Percentiles rank a stretch among this genome's conserved stretches.
Conservation (phyloP, 306 rosid species). For the Malus asiatica region DNA sequence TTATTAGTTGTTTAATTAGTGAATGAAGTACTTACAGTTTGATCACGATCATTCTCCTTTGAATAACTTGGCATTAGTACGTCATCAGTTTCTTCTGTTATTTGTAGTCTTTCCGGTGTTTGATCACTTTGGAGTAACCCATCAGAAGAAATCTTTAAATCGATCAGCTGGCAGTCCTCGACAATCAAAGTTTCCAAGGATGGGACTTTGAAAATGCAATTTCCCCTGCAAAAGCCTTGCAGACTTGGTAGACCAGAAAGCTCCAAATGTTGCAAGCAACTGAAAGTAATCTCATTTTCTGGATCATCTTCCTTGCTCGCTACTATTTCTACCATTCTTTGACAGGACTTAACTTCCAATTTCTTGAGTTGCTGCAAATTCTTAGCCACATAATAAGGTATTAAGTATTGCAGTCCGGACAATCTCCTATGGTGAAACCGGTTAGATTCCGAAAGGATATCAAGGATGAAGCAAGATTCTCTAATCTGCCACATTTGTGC, state of each 20-base stretch:
- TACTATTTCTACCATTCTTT: not conserved
- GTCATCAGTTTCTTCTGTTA: too few species aligned
- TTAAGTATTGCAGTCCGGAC: not conserved
- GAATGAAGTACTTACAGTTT: too few species aligned
- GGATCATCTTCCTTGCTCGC: not conserved
- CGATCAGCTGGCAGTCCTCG: not conserved
- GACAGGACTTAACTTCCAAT: accelerated
- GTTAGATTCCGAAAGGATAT: too few species aligned
- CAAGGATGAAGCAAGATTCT: too few species aligned
- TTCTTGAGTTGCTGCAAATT: not conserved
- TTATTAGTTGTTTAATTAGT: too few species aligned
- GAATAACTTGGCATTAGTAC: too few species aligned
- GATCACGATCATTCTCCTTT: too few species aligned
- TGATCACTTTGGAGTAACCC: not conserved
- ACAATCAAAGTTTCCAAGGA: not conserved
- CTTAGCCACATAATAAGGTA: not conserved
- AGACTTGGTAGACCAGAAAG: not conserved
- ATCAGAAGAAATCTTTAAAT: not conserved
- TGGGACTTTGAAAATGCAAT: not conserved
- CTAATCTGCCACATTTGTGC: too few species aligned
- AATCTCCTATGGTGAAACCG: accelerated
- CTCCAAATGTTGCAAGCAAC: not conserved
- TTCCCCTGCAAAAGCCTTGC: not conserved
- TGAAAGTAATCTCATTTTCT: not conserved
- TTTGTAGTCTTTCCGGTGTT: not conserved